Base-by-base conservation (phyloP, 2,329 filamentous ascomycete genomes). In the Cladosporium austrohemisphaericum region DNA sequence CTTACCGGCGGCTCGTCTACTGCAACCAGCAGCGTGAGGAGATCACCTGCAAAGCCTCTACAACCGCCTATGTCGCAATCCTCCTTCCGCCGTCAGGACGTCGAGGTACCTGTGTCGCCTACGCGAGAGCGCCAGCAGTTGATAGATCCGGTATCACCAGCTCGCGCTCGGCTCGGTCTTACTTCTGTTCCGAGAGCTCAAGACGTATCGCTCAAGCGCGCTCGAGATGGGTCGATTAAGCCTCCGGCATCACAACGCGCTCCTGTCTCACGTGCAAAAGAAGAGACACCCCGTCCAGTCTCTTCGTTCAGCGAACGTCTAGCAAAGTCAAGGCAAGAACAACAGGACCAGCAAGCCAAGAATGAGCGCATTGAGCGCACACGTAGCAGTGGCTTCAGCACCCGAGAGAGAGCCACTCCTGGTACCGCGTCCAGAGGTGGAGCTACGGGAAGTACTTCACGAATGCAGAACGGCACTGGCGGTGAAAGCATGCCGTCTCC, bases 141-240 rank as follows among this genome's bases (percentile, higher is more conserved):
- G 1, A 62, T 72, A 13, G 72, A 79, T 11, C 83, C 82, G 28
- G 81, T 77, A 20, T 96, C 91, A 1, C 92, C 93, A 1, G 85
- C 85, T 46, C 78, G 91, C 52, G 80, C 93, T 11, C 69, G 89
- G 14, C 68, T 97, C 13, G 92, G 93, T 4, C 94, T 97, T 54
- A 91, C 95, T 68, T 94, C 95, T 65, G 90, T 89, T 1, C 72
- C 91, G 28, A 85, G 77, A 59, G 90, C 85, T 2, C 81, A 81
- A 51, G 89, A 96, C 60, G 77, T 97, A 25, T 96, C 91, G 3
- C 71, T 97, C 22, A 93, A 88, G 67, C 78, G 88, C 56, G 82
- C 88, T 3, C 55, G 52, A 48, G 61, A 56, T 63, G 68, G 41
- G 58, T 66, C 55, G 55, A 36, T 59, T 41, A 59, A 54, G 46